Percentiles rank a stretch among this genome's conserved stretches.
These are phyloP conservation scores for Trichoderma koningii DNA, from an alignment of 2,329 filamentous ascomycete species.

Conservation along the genomic window DNA sequence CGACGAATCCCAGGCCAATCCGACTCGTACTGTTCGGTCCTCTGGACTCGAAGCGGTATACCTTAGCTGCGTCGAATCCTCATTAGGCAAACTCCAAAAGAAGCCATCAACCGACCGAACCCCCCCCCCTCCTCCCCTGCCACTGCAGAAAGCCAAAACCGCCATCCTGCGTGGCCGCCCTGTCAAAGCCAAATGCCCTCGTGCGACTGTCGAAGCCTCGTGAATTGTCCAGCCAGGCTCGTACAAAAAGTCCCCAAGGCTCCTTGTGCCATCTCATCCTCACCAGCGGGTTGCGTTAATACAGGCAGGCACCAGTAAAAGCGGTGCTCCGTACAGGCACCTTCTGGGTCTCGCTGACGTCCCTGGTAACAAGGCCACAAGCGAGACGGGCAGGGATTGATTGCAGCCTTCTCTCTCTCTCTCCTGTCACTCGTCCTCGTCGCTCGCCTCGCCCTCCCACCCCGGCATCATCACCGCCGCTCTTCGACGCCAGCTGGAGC, in stretches of 20 bases:
- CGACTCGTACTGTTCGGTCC: not conserved
- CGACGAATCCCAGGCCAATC: not conserved
- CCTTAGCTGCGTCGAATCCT: slow-evolving; percentile 11
- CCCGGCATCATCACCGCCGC: slow-evolving; percentile 25
- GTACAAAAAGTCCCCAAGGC: not conserved
- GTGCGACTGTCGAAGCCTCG: not conserved
- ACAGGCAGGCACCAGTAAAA: too few relatives aligned
- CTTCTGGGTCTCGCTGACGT: slow-evolving; percentile 2
- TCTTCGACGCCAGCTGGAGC: slow-evolving; percentile 28
- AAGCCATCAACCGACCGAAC: not conserved
- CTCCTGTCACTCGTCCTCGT: not conserved
- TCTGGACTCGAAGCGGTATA: not conserved
- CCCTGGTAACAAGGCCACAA: not conserved
- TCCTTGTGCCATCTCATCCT: not conserved
- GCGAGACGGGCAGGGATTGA: slow-evolving; percentile 7
- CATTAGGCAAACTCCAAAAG: slow-evolving; percentile 20
- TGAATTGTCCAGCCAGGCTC: too few relatives aligned
- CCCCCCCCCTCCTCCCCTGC: not conserved
- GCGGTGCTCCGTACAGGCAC: too few relatives aligned
- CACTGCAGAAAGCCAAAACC: not conserved
- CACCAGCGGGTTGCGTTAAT: too few relatives aligned
- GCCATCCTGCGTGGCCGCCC: slow-evolving; percentile 12
- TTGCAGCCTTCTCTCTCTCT: not conserved
- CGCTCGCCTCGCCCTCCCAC: slow-evolving; percentile 7
- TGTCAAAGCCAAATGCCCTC: not conserved